Evolutionary conservation across 2,329 filamentous ascomycete genomes (phyloP), one percentile per base, ranked within the genome.

Genomic region (Onygena corvina): DNA sequence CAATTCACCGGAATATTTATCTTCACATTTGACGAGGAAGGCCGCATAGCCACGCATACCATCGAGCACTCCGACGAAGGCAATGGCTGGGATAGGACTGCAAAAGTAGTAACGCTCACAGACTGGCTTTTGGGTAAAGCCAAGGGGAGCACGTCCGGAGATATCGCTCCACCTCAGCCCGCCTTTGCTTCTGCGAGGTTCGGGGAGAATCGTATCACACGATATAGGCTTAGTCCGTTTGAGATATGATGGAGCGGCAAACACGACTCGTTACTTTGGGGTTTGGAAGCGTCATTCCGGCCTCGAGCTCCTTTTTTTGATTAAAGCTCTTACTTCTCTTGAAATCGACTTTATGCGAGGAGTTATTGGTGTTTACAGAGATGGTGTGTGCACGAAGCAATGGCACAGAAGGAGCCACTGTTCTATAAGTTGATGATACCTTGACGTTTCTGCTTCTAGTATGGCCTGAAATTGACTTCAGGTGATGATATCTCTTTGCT

Each of bases 21-120:
- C 52, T 98, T 98, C 64, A 86, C 94, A 56, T 98, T 98, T 63
- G 92, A 96, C 61, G 75, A 80, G 42, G 77, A 94, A 59, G 92
- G 92, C 1, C 76, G 87, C 54, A 80, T 98, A 30, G 68, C 84
- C 44, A 87, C 80, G 57, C 92, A 96, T 65, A 94, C 86, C 0
- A 96, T 98, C 60, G 92, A 98, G 68, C 86, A 94, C 67, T 84
- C 86, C 1, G 84, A 95, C 59, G 83, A 92, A 59, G 81, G 83
- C 12, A 79, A 83, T 33, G 80, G 86, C 52, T 93, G 84, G 80
- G 89, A 95, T 59, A 80, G 79, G 54, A 88, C 85, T 21, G 83
- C 86, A 18, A 86, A 83, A 61, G 84, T 98, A 16, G 87, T 96
- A 12, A 88, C 84, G 11, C 71, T 96, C 56, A 95, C 92, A 12